phyloP scores from a whole-genome alignment of 768 basidiomycete species.

The Antrodiella citrinella region DNA sequence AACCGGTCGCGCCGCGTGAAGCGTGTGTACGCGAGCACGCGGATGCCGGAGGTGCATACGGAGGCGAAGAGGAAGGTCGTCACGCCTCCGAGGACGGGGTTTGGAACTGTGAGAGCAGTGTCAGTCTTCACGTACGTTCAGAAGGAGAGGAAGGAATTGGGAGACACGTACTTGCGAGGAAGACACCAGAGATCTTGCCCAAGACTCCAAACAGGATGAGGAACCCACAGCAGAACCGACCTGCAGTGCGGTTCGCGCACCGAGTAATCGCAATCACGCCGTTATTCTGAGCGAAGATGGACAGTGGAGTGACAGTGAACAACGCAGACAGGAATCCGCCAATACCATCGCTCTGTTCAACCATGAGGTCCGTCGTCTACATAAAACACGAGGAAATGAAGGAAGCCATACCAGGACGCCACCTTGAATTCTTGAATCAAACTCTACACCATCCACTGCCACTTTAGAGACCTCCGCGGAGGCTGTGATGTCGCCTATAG shows the following conservation, averaged over 20 bases:
- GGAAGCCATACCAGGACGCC: conserved; percentile 53
- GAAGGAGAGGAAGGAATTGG: neutral
- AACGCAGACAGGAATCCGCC: conserved; percentile 73
- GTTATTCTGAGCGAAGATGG: conserved; percentile 78
- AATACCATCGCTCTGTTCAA: conserved; percentile 59
- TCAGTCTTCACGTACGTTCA: neutral
- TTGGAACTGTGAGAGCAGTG: conserved; percentile 43
- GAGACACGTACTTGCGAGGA: conserved; percentile 53
- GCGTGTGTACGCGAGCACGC: conserved; percentile 52
- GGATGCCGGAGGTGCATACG: conserved; percentile 62
- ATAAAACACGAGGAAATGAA: neutral
- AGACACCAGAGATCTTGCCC: conserved; percentile 77
- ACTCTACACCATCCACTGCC: conserved; percentile 64
- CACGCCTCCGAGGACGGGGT: conserved; percentile 75
- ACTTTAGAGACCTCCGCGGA: conserved; percentile 75
- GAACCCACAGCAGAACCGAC: conserved; percentile 73
- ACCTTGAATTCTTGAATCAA: conserved; percentile 78
- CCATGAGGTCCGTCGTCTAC: neutral
- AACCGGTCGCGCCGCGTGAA: conserved; percentile 64
- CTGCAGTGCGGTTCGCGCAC: conserved; percentile 74
- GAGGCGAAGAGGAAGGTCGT: conserved; percentile 83
- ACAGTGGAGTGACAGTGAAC: conserved; percentile 76
- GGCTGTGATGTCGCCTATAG: conserved; percentile 79
- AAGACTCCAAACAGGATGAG: conserved; percentile 74
- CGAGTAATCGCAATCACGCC: conserved; percentile 80